Conservation (phyloP, 164 flowering plant genomes). For the Nymphaea colorata region DNA sequence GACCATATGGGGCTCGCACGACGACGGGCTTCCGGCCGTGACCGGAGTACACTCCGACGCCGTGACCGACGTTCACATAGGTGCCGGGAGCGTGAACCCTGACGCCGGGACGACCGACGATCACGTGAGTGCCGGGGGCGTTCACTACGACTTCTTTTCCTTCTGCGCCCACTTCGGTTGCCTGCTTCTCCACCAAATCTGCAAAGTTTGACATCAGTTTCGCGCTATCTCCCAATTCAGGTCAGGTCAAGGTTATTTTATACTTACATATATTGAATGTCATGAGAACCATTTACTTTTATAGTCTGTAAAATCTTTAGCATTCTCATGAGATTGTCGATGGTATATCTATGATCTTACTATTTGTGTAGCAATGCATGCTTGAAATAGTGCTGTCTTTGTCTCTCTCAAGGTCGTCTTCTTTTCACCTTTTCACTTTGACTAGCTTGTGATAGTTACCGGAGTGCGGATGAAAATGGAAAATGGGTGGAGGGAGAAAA, state of each 20-base stretch:
- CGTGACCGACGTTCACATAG: background rate
- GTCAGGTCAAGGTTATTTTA: background rate
- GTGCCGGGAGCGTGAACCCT: constrained; percentile 3
- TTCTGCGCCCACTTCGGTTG: background rate
- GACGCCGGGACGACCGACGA: constrained; percentile 13
- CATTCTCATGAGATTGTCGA: too few species aligned
- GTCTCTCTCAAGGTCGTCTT: too few species aligned
- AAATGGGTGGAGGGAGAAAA: too few species aligned
- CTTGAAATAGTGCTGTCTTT: too few species aligned
- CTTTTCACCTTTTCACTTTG: too few species aligned
- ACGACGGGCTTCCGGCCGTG: constrained; percentile 11
- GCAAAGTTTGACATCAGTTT: background rate
- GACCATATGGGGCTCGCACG: constrained; percentile 2
- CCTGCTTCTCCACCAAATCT: constrained; percentile 15
- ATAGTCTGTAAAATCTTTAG: too few species aligned
- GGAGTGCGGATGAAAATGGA: too few species aligned
- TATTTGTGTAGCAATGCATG: too few species aligned
- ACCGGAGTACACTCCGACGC: background rate
- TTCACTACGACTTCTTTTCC: constrained; percentile 2
- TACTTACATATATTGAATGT: background rate
- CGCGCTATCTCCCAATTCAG: background rate
- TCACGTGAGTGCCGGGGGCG: constrained; percentile 5
- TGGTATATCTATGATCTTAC: background rate
- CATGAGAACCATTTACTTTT: too few species aligned
- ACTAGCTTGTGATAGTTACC: too few species aligned